Evolutionary conservation across 2,329 filamentous ascomycete species (phyloP).

Genomic region (Fusarium sp.): DNA sequence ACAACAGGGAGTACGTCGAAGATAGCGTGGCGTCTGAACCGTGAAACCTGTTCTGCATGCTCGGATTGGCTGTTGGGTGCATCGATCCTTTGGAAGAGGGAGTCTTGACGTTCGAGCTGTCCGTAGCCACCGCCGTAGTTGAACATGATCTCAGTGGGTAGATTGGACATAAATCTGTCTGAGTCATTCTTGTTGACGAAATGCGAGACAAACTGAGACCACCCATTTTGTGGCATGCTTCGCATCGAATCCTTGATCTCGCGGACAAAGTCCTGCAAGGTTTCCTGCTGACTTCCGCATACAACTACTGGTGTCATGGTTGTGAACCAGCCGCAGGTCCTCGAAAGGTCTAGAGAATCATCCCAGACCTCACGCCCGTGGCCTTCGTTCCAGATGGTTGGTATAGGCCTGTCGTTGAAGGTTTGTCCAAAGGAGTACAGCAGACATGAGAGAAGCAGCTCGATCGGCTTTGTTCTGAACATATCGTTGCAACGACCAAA

Average conservation of each 20-base stretch:
- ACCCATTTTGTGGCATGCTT: slow-evolving; percentile 1
- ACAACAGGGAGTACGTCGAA: slow-evolving; percentile 10
- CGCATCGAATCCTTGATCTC: slow-evolving; percentile 5
- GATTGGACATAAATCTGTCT: not conserved
- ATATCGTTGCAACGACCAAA: slow-evolving; percentile 16
- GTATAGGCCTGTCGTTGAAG: slow-evolving; percentile 53
- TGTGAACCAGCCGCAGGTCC: slow-evolving; percentile 61
- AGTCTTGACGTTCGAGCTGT: slow-evolving; percentile 4
- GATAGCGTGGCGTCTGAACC: slow-evolving; percentile 7
- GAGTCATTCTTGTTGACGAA: not conserved
- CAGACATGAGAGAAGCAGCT: slow-evolving; percentile 42
- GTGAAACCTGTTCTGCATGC: not conserved
- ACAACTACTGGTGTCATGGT: not conserved
- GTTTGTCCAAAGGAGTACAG: slow-evolving; percentile 50
- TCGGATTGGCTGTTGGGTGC: not conserved
- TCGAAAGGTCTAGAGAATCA: slow-evolving; percentile 51
- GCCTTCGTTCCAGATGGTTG: slow-evolving; percentile 56
- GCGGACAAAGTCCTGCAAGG: not conserved
- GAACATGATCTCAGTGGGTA: slow-evolving; percentile 10
- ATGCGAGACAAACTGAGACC: slow-evolving; percentile 6
- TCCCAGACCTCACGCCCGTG: slow-evolving; percentile 57
- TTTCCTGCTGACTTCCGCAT: not conserved
- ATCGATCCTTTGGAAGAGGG: not conserved
- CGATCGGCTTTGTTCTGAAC: slow-evolving; percentile 20
- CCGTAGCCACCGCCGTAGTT: slow-evolving; percentile 2